Conservation (phyloP, 148 eudicot genomes). For the Chenopodium album region DNA sequence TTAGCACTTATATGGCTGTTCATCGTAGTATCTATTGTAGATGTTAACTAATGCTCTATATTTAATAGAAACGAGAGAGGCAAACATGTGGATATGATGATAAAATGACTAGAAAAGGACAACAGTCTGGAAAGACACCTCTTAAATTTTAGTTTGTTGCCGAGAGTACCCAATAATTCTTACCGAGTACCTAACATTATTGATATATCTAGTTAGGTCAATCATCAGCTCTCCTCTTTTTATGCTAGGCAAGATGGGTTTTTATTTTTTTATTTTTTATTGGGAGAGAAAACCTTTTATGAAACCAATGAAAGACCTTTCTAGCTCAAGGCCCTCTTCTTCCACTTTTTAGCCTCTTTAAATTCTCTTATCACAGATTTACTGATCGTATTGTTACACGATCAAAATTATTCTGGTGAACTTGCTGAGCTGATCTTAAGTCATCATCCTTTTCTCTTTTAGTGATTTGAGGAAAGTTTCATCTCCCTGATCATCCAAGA, state of each 20-base stretch:
- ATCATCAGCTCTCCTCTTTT: background rate
- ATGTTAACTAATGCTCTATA: no score
- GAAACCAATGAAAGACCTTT: no score
- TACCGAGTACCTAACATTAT: background rate
- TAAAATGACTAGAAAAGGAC: background rate
- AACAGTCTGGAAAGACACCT: background rate
- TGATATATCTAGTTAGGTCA: background rate
- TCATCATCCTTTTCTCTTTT: background rate
- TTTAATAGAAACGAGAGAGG: no score
- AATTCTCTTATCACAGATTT: background rate
- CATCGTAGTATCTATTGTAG: no score
- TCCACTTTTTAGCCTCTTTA: background rate
- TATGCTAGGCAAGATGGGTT: no score
- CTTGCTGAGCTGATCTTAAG: background rate
- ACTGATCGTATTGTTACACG: background rate
- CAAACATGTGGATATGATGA: no score
- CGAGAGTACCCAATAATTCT: background rate
- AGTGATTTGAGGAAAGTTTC: background rate
- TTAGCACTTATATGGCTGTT: no score
- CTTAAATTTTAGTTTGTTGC: background rate
- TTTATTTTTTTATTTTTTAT: no score
- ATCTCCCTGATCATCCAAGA: background rate
- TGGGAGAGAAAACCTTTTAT: no score
- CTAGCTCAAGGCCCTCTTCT: background rate
- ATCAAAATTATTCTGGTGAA: background rate